phyloP scores from a whole-genome alignment of 2,329 filamentous ascomycete genomes.

The Sporothrix globosa region DNA sequence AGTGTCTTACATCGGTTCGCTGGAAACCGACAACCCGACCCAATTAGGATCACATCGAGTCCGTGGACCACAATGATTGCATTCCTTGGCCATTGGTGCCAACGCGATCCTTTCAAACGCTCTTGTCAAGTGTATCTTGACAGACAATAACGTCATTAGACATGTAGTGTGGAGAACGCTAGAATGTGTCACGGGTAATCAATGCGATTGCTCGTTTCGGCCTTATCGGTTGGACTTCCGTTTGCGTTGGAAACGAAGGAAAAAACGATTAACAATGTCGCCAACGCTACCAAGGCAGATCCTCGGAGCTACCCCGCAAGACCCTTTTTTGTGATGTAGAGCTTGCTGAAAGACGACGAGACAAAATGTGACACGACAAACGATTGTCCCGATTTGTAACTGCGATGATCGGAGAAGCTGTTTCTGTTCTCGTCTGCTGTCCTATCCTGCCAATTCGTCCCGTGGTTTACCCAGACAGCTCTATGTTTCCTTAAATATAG shows the following conservation, averaged over 20 bases:
- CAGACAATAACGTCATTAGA: neutral
- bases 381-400: slow-evolving; percentile 1
- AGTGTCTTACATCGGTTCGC: neutral
- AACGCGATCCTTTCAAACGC: neutral
- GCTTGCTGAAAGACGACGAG: neutral
- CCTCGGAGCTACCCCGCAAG: slow-evolving; percentile 17
- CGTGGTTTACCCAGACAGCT: too few species aligned
- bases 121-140: neutral
- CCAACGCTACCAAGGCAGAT: neutral
- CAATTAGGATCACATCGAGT: too few species aligned
- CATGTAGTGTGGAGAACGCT: neutral
- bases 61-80: too few species aligned
- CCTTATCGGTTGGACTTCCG: neutral
- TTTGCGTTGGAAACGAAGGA: too few species aligned
- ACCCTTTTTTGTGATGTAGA: neutral
- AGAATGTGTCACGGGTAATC: too few species aligned
- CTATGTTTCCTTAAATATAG: neutral
- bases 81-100: too few species aligned
- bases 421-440: neutral
- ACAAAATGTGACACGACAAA: neutral
- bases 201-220: neutral
- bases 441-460: too few species aligned
- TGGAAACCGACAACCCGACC: slow-evolving; percentile 3
- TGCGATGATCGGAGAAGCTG: neutral
- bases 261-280: too few species aligned